A percentile compares a stretch with the other conserved stretches of the same genome.
Conservation (phyloP, 768 basidiomycete species). For the Calvatia gigantea region DNA sequence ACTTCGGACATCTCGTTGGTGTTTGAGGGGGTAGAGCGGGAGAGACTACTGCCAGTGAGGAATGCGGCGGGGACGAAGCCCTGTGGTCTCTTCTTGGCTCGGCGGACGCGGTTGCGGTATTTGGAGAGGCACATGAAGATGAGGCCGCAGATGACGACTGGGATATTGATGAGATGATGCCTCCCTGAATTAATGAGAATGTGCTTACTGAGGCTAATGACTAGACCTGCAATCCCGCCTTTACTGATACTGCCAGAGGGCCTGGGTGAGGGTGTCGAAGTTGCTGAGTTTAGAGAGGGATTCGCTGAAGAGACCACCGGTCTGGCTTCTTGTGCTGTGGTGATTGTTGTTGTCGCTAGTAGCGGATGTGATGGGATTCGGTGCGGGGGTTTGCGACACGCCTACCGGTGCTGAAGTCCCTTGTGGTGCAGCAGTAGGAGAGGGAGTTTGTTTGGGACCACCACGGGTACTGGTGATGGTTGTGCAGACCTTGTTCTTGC, state of each 20-base stretch:
- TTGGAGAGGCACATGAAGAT: conserved; percentile 18
- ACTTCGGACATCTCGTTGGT: conserved; percentile 1
- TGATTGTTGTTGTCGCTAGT: neutral
- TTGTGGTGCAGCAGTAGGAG: neutral
- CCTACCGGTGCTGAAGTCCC: neutral
- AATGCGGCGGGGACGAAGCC: conserved; percentile 17
- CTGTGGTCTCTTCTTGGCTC: conserved; percentile 18
- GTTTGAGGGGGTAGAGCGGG: conserved; percentile 11
- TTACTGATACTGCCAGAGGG: conserved; percentile 9
- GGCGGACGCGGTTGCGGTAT: conserved; percentile 18
- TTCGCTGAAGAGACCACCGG: neutral
- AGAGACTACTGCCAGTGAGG: conserved; percentile 3
- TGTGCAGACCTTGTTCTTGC: conserved; percentile 5
- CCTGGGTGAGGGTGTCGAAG: neutral
- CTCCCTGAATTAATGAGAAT: neutral
- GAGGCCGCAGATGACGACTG: conserved; percentile 20
- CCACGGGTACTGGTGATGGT: neutral
- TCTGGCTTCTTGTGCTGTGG: neutral
- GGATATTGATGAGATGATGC: neutral
- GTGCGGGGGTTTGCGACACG: neutral
- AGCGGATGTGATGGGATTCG: neutral
- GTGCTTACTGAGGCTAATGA: conserved; percentile 12
- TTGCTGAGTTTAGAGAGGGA: neutral
- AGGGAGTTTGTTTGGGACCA: neutral
- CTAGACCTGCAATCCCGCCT: conserved; percentile 14